Evolutionary conservation across 345 rosid genomes (phyloP).

Genomic region (Eutrema yunnanense): DNA sequence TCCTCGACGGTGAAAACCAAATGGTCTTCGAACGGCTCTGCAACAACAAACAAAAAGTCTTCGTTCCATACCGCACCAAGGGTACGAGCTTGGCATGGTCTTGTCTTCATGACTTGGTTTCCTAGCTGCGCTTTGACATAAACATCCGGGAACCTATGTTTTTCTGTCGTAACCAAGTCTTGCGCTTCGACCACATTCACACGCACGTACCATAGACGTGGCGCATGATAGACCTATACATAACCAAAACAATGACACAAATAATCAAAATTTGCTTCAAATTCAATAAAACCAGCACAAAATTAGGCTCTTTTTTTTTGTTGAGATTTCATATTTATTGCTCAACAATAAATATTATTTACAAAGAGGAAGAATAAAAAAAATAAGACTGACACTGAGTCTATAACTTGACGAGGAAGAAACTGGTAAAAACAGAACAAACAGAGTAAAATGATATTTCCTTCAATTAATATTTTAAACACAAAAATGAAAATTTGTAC

Average conservation of each 20-base stretch:
- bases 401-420: not conserved
- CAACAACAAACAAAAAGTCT: conserved; percentile 84
- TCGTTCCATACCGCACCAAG: conserved; percentile 92
- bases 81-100: conserved; percentile 62
- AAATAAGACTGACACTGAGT: not conserved
- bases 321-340: not conserved
- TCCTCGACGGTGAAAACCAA: conserved; percentile 78
- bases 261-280: not conserved
- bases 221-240: conserved; percentile 64
- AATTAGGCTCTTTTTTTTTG: not conserved
- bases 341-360: not conserved
- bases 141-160: conserved; percentile 76
- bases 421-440: not conserved
- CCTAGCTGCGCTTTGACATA: conserved; percentile 78
- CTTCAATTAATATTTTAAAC: not conserved
- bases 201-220: conserved; percentile 87
- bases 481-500: too few species aligned
- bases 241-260: not conserved
- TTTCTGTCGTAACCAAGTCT: conserved; percentile 72
- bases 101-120: conserved; percentile 73
- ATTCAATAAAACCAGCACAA: not conserved
- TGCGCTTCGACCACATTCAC: conserved; percentile 92
- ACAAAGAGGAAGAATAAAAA: not conserved
- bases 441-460: not conserved
- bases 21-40: conserved; percentile 93